A percentile compares a stretch with the other conserved stretches of the same genome.
These are phyloP conservation scores for Cladosporium sp. DNA, from an alignment of 2,329 filamentous ascomycete species.

Conservation along the genomic window DNA sequence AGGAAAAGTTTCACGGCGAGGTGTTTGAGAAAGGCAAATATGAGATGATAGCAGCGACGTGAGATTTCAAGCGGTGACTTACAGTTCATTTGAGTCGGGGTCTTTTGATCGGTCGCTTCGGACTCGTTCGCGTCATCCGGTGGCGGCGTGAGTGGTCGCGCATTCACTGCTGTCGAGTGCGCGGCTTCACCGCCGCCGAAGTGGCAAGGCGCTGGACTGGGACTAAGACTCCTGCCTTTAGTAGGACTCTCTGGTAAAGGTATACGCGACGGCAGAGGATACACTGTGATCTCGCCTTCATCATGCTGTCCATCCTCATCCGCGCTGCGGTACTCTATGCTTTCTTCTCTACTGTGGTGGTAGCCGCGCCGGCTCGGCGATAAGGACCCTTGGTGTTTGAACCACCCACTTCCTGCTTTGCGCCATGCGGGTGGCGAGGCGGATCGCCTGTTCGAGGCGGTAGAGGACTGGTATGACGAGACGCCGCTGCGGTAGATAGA, in stretches of 20 bases:
- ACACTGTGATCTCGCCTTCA: slow-evolving; percentile 50
- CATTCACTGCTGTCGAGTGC: slow-evolving; percentile 27
- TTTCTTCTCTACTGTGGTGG: slow-evolving; percentile 56
- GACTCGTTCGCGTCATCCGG: slow-evolving; percentile 13
- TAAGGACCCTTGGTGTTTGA: slow-evolving; percentile 45
- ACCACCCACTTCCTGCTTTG: slow-evolving; percentile 61
- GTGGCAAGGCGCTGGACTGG: slow-evolving; percentile 34
- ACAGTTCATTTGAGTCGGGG: slow-evolving; percentile 41
- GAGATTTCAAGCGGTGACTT: slow-evolving; percentile 24
- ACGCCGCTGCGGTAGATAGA: slow-evolving; percentile 58
- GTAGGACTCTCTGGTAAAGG: slow-evolving; percentile 60
- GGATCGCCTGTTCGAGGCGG: slow-evolving; percentile 52
- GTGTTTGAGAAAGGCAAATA: background rate
- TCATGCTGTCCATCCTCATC: slow-evolving; percentile 52
- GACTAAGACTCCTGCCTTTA: slow-evolving; percentile 40
- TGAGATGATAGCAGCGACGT: background rate
- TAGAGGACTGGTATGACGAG: slow-evolving; percentile 43
- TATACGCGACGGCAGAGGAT: slow-evolving; percentile 43
- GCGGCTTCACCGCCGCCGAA: slow-evolving; percentile 26
- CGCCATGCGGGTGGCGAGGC: slow-evolving; percentile 70
- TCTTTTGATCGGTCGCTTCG: slow-evolving; percentile 22
- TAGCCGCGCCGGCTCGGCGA: slow-evolving; percentile 51
- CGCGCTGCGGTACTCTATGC: slow-evolving; percentile 62
- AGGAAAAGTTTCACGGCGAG: slow-evolving; percentile 15
- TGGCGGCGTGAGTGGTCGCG: slow-evolving; percentile 18